Evolutionary conservation across 2,329 filamentous ascomycete species (phyloP), one percentile per base, ranked within the genome.

Genomic region (Trichophaea hybrida): DNA sequence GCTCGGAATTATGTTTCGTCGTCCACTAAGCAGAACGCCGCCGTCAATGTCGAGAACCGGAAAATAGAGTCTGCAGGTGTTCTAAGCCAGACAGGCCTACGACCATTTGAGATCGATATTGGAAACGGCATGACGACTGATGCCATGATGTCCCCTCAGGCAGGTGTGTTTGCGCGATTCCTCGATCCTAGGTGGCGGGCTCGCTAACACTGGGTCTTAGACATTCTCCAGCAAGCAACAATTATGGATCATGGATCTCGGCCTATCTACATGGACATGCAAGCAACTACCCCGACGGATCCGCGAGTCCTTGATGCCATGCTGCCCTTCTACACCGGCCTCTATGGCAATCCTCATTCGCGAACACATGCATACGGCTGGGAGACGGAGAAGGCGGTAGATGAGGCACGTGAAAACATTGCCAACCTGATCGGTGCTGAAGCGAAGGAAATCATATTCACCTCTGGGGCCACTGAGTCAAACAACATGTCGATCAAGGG

Each of bases 401-500:
- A 98, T 72, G 80, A 88, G 64, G 90, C 93, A 48, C 82, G 93
- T 69, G 80, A 80, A 68, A 81, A 97, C 70, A 79, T 97, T 65
- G 93, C 93, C 2, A 79, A 78, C 43, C 79, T 98, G 58, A 93
- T 98, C 66, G 91, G 91, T 32, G 93, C 93, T 33, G 89, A 98
- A 71, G 77, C 93, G 5, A 98, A 98, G 74, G 93, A 98, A 72
- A 97, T 98, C 66, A 94, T 98, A 69, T 97, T 98, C 75, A 98
- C 93, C 5, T 96, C 90, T 69, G 93, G 93, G 58, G 93, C 93
- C 13, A 98, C 93, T 0, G 93, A 98, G 76, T 96, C 89, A 71
- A 98, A 98, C 75, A 98, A 98, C 70, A 98, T 98, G 93, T 95
- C 89, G 73, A 88, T 98, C 76, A 98, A 98, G 76, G 93, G 93